Conservation (phyloP, 352 stramenopile genomes). For the Phytophthora sojae region DNA sequence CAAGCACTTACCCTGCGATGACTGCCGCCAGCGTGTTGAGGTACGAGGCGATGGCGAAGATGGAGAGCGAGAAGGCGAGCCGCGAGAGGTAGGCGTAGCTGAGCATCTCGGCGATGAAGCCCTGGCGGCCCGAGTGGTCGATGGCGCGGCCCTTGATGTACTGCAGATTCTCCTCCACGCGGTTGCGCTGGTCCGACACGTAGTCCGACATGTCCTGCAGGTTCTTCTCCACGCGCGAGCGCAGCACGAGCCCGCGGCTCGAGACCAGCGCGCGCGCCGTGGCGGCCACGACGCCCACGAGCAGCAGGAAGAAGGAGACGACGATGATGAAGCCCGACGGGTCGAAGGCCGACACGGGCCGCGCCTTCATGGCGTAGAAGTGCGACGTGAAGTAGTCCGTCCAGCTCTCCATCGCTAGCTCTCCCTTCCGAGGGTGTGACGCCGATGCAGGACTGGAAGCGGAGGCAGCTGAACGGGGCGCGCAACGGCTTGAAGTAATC, state of each 20-base stretch:
- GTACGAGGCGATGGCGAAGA: constrained; percentile 84
- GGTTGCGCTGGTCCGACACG: constrained; percentile 66
- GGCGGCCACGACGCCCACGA: constrained; percentile 69
- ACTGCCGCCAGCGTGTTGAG: constrained; percentile 84
- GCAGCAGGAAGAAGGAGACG: constrained; percentile 68
- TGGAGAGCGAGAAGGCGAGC: constrained; percentile 77
- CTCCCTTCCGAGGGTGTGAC: constrained; percentile 2
- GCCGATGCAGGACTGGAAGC: constrained; percentile 11
- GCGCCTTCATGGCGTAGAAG: constrained; percentile 87
- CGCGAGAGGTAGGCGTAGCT: constrained; percentile 88
- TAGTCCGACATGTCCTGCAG: constrained; percentile 83
- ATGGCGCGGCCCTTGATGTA: constrained; percentile 78
- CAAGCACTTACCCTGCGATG: constrained; percentile 59
- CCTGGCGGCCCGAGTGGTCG: constrained; percentile 77
- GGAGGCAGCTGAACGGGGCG: neutral
- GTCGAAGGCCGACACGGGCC: constrained; percentile 84
- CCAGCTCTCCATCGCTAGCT: constrained; percentile 66
- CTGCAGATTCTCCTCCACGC: constrained; percentile 77
- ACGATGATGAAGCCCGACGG: constrained; percentile 89
- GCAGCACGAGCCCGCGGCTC: constrained; percentile 50
- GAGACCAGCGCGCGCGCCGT: constrained; percentile 55
- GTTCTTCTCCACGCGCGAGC: constrained; percentile 74
- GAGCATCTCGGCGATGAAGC: constrained; percentile 90
- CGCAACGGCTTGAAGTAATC: neutral
- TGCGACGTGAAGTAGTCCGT: constrained; percentile 79